Evolutionary conservation across 768 basidiomycete genomes (phyloP), one percentile per base, ranked within the genome.

Genomic region (Phylloporus arenicola): DNA sequence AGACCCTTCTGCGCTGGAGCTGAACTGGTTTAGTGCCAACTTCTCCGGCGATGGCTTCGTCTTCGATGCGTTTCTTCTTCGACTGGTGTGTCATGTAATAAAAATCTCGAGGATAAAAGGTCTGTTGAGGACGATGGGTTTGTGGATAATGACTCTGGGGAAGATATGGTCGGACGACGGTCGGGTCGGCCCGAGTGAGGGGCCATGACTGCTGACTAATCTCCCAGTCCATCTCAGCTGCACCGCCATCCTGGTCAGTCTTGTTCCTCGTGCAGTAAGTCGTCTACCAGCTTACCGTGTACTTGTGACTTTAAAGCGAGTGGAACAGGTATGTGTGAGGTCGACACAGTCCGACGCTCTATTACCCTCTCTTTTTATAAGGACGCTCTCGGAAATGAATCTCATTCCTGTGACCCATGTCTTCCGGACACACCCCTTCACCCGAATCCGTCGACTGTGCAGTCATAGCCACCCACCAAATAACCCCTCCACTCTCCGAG

Each of bases 41-140:
- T 56, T 90, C 87, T 35, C 72, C 57, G 13, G 80, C 59, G 48
- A 67, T 39, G 16, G 67, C 22, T 39, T 78, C 72, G 50, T 86
- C 87, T 44, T 83, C 80, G 57, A 81, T 63, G 47, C 83, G 83
- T 69, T 88, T 89, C 78, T 92, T 92, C 77, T 86, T 90, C 1
- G 77, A 72, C 54, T 79, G 80, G 64, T 79, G 74, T 48, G 77
- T 66, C 69, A 78, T 76, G 42, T 72, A 52, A 44, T 72, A 64
- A 52, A 70, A 60, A 45, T 79, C 75, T 67, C 83, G 77, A 53
- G 73, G 69, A 65, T 60, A 58, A 10, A 57, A 59, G 9, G 44
- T 54, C 39, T 57, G 56, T 14, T 64, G 62, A 12, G 58, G 60
- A 51, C 54, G 57, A 20, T 22, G 43, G 11, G 30, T 45, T 55